Evolutionary conservation across 768 basidiomycete species (phyloP), one percentile per base, ranked within the genome.

Genomic region (Rickenella mellea): DNA sequence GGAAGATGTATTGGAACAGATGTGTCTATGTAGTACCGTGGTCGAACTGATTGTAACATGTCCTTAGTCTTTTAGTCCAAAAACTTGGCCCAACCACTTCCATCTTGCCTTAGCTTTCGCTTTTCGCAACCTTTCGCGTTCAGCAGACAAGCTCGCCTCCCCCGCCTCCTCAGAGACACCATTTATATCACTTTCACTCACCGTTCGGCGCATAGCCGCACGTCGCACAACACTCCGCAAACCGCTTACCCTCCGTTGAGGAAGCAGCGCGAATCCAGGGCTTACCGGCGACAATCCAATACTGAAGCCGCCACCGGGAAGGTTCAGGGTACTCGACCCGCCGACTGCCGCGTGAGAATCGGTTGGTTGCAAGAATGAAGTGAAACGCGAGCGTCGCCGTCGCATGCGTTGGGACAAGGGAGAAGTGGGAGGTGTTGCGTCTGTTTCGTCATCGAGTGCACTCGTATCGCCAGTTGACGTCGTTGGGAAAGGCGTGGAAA

Each of bases 231-330:
- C 39, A 26, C 64, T 66, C 48, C 66, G 73, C 9, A 58, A 43
- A 44, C 68, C 59, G 48, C 75, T 58, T 48, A 72, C 61, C 50
- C 76, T 60, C 49, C 74, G 70, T 36, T 63, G 57, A 17, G 80
- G 80, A 40, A 76, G 65, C 35, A 83, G 69, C n/a, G 71, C 67
- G 50, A 86, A 87, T n/a, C 84, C 84, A 25, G 84, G 84, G 51
- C 80, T 83, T 42, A 80, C 62, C 12, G 84, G 80, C 20, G 81
- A 83, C 29, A 87, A 53, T 4, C 84, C 84, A 48, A 87, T 85
- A 50, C 80, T 78, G 61, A 87, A 78, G 6, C 82, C 84, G 4
- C 54, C 48, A 6, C 57, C 50, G 29, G 48, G 43, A 8, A 27
- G 7, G 12, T 22, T 22, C 33, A 36, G 15, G 6, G 33, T 17